A percentile compares a stretch with the other conserved stretches of the same genome.
Evolutionary conservation across 2,329 filamentous ascomycete species (phyloP).

Genomic region (Fusarium illudens): DNA sequence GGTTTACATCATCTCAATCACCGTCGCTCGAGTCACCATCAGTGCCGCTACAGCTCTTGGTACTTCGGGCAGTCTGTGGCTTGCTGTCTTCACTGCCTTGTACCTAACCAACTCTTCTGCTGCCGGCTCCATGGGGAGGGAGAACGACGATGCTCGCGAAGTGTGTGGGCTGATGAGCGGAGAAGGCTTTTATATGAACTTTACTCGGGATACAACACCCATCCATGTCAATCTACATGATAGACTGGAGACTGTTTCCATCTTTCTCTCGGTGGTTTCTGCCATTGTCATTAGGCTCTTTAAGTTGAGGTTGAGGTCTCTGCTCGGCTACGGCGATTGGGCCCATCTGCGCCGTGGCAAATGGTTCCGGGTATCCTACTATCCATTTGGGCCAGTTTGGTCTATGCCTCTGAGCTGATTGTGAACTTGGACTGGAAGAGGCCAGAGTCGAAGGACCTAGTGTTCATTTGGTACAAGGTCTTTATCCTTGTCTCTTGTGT

Average conservation of each 20-base stretch:
- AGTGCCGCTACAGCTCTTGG: background rate
- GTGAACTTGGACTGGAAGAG: background rate
- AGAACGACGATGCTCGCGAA: background rate
- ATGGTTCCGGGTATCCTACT: background rate
- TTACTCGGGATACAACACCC: background rate
- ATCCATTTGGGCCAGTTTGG: background rate
- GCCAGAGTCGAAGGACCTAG: background rate
- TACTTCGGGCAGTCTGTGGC: background rate
- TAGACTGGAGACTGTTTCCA: background rate
- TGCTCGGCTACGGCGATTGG: background rate
- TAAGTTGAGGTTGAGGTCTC: background rate
- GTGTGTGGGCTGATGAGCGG: background rate
- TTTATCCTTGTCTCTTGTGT: background rate
- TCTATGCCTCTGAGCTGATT: background rate
- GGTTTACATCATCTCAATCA: background rate
- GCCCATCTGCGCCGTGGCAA: background rate
- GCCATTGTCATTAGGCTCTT: background rate
- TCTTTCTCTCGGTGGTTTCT: background rate
- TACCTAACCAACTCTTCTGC: background rate
- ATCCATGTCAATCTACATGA: background rate
- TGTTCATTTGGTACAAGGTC: background rate
- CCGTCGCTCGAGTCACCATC: background rate
- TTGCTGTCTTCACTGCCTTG: background rate
- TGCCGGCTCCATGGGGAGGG: background rate
- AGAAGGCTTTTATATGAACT: background rate